Evolutionary conservation across 2,329 filamentous ascomycete genomes (phyloP), one percentile per base, ranked within the genome.

Genomic region (Trichoderma afroharzianum): DNA sequence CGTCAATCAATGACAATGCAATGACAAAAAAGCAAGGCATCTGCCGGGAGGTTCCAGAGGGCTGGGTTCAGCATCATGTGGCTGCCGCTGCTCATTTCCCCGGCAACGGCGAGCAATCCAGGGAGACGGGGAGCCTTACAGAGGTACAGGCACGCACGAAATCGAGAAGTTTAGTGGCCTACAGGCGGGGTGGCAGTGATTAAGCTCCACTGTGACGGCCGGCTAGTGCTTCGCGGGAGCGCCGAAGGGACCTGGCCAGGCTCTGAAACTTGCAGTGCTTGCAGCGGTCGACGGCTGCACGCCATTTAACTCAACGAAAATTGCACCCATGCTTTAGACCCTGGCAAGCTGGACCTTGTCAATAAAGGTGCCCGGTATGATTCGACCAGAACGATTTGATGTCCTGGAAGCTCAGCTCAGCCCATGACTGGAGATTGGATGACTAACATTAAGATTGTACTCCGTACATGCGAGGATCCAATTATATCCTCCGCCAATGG

Each of bases 41-140:
- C 39, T 30, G 53, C 33, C 50, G 33, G 32, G 55, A 68, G 36
- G 53, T 28, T 59, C 53, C 64, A 68, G 53, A 33, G 24, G 26
- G 53, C 36, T 55, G 53, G 53, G 64, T 32, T 68, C 28, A 59
- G 55, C 47, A 59, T 68, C 36, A 47, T 21, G 62, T 32, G 62
- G 39, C 18, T 58, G 63, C 50, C 24, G 63, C 30, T 26, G 26
- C 7, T 53, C 66, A 69, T 69, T 69, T 69, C 66, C 66, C 66
- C 66, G 66, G 66, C 66, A 69, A 69, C 66, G 57, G 57, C 39
- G 57, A 53, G 55, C 57, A 24, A 30, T 59, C 28, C 57, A 69
- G 66, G 66, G 66, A 69, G 66, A 28, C 39, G 26, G 4, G 30
- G 30, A 47, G 50, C 36, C 36, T 53, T 43, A 61, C 39, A 3